Evolutionary conservation across 176 grass and related monocot genomes (phyloP).

Genomic region (Pontederia crassipes): DNA sequence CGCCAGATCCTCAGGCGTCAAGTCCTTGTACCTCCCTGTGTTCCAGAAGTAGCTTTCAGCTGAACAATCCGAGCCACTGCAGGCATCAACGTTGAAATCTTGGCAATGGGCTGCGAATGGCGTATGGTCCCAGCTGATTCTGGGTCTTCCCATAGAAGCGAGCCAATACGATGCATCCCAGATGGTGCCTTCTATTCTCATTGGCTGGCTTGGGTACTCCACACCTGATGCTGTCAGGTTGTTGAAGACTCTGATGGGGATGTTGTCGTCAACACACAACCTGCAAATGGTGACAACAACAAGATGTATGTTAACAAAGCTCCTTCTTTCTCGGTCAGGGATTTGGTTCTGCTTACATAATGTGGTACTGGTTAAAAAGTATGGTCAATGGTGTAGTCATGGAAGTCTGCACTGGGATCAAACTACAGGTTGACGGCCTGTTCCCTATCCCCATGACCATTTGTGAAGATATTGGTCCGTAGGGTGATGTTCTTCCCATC

Average conservation of each 20-base stretch:
- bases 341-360: slow-evolving; percentile 13
- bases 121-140: slow-evolving; percentile 17
- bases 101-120: slow-evolving; percentile 16
- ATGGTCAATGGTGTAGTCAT: slow-evolving; percentile 25
- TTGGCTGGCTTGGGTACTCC: slow-evolving; percentile 13
- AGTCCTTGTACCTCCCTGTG: slow-evolving; percentile 21
- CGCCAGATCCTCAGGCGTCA: slow-evolving; percentile 28
- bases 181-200: slow-evolving; percentile 19
- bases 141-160: background rate
- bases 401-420: slow-evolving; percentile 19
- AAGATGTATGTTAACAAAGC: too few relatives aligned
- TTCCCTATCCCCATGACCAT: slow-evolving; percentile 19
- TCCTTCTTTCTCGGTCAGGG: background rate
- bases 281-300: too few relatives aligned
- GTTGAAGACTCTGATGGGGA: slow-evolving; percentile 24
- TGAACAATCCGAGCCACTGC: slow-evolving; percentile 8
- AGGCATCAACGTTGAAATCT: slow-evolving; percentile 9
- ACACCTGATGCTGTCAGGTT: slow-evolving; percentile 6
- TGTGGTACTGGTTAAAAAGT: slow-evolving; percentile 23
- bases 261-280: slow-evolving; percentile 8
- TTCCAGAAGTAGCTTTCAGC: slow-evolving; percentile 53
- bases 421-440: slow-evolving; percentile 22
- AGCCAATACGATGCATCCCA: slow-evolving; percentile 19
- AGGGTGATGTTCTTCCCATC: slow-evolving; percentile 4
- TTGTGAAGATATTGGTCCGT: slow-evolving; percentile 22